Evolutionary conservation across 1,284 basidiomycete species (phyloP), one percentile per base, ranked within the genome.

Genomic region (Ceratobasidium sp.): DNA sequence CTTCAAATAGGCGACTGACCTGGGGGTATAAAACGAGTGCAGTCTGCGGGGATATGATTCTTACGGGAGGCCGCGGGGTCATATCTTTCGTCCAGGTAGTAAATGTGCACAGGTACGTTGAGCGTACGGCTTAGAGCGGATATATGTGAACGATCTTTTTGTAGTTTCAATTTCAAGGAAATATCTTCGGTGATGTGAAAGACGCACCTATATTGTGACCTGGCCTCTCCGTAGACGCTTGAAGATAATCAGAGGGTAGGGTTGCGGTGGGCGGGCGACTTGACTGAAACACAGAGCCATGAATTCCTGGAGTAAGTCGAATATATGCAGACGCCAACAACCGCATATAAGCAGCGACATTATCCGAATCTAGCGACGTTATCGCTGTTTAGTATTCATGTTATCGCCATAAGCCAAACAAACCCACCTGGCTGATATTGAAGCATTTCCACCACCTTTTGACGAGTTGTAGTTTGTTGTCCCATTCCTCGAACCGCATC

Each of bases 281-380:
- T 14, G 58, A 35, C 8, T 61, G 58, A 23, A 61, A 61, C 18
- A 61, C 58, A 6, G 58, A 61, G 13, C 38, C 58, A 28, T 61
- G 32, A 21, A 44, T 61, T 23, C 44, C 35, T 9, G 58, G 35
- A 23, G 58, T 43, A 16, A 61, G 58, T 3, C 58, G 58, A 21
- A 61, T 61, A 35, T 61, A 61, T 41, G 58, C 58, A 30, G 58
- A 61, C 2, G 58, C 58, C 38, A 61, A 30, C 18, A 61, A 41
- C 8, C 58, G 38, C n/a, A 61, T 41, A 23, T 61, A 61, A 43
- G 38, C 58, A 35, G 44, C 58, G 21, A 61, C 43, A 26, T 61
- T 41, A 16, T 61, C 58, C 16, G 58, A 61, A 26, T 61, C 58
- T 61, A 41, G n/a, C 21, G 5, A 1, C 8, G 8, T 14, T 44